Conservation (phyloP, 2,329 filamentous ascomycete genomes). For the Trichoderma cornu-damae region DNA sequence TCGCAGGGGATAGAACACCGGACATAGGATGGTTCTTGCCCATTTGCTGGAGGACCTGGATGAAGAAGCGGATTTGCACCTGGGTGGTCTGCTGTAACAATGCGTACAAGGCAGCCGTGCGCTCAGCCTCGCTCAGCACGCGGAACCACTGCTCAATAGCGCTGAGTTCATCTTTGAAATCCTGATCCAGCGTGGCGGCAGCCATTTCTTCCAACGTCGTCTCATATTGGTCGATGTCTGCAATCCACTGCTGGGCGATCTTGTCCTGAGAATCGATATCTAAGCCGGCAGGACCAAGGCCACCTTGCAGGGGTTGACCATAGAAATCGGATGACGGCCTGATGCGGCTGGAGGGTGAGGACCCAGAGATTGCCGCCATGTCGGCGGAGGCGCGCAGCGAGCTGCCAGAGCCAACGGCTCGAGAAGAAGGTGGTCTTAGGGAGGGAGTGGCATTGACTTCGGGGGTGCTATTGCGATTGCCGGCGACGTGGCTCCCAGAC, state of each 20-base stretch:
- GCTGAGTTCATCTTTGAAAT: slow-evolving; percentile 98
- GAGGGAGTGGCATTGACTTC: slow-evolving; percentile 78
- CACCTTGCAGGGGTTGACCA: slow-evolving; percentile 65
- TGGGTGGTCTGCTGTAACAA: slow-evolving; percentile 97
- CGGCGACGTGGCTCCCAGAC: slow-evolving; percentile 64
- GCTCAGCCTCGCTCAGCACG: slow-evolving; percentile 91
- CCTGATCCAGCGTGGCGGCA: slow-evolving; percentile 94
- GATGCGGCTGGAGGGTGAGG: slow-evolving; percentile 70
- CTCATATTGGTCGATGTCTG: slow-evolving; percentile 98
- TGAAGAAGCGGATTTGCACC: slow-evolving; percentile 98
- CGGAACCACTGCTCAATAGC: slow-evolving; percentile 99
- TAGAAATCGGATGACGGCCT: slow-evolving; percentile 95
- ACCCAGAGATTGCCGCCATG: slow-evolving; percentile 72
- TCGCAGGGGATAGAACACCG: slow-evolving; percentile 85
- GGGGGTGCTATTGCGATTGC: slow-evolving; percentile 95
- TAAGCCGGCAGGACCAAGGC: slow-evolving; percentile 59
- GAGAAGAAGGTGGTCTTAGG: slow-evolving; percentile 75
- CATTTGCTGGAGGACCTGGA: slow-evolving; percentile 98
- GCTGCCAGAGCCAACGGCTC: slow-evolving; percentile 71
- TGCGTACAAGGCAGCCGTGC: slow-evolving; percentile 91
- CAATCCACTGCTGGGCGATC: slow-evolving; percentile 96
- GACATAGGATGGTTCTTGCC: slow-evolving; percentile 97
- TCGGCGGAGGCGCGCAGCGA: slow-evolving; percentile 93
- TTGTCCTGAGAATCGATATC: slow-evolving; percentile 85
- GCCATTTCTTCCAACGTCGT: slow-evolving; percentile 99